Evolutionary conservation across 2,329 filamentous ascomycete genomes (phyloP).

Genomic region (Sphaerostilbella broomeana): DNA sequence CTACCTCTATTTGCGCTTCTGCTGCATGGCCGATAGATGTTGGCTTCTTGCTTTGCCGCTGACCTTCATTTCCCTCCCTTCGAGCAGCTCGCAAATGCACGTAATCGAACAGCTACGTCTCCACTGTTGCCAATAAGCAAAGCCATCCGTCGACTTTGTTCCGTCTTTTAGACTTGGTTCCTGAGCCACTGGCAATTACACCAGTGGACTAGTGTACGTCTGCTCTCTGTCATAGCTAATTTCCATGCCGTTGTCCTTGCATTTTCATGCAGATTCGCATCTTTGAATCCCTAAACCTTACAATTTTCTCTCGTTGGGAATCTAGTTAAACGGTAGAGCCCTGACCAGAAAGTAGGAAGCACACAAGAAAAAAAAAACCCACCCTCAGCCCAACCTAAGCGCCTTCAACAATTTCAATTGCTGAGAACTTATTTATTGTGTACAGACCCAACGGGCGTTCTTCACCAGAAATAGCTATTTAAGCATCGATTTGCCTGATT

Average conservation of each 20-base stretch:
- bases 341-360: too few relatives aligned
- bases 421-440: too few relatives aligned
- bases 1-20: background rate
- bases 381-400: too few relatives aligned
- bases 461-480: background rate
- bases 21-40: background rate
- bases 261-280: constrained; percentile 2
- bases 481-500: constrained; percentile 9
- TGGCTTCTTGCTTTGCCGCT: constrained; percentile 11
- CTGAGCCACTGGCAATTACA: constrained; percentile 1
- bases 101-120: constrained; percentile 10
- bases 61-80: constrained; percentile 20
- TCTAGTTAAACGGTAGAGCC: too few relatives aligned
- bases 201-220: constrained; percentile 8
- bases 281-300: too few relatives aligned
- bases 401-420: too few relatives aligned
- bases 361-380: too few relatives aligned
- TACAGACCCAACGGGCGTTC: too few relatives aligned
- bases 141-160: too few relatives aligned
- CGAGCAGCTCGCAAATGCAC: constrained; percentile 18
- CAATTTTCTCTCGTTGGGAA: too few relatives aligned
- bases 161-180: too few relatives aligned
- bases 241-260: constrained; percentile 13
- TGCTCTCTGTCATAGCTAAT: constrained; percentile 10
- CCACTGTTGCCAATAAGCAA: constrained; percentile 9